phyloP scores from a whole-genome alignment of 2,329 filamentous ascomycete genomes.

The Sporothrix brunneoviolacea region DNA sequence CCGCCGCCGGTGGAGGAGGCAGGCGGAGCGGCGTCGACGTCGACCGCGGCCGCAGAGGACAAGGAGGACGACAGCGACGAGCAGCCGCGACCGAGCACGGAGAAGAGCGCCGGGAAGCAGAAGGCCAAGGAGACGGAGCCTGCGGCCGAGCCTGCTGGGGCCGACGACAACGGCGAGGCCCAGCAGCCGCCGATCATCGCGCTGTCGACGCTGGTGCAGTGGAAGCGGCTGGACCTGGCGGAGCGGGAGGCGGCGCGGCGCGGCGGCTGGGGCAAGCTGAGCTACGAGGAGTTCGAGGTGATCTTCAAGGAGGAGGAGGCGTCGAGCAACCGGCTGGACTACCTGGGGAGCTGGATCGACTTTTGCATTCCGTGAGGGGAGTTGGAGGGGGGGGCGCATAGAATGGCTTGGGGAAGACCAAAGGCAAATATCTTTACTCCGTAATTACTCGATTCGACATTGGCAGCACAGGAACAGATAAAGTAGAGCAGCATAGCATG shows the following conservation, averaged over 20 bases:
- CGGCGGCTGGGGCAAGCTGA: constrained; percentile 75
- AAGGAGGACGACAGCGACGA: not conserved
- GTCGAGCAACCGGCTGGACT: constrained; percentile 60
- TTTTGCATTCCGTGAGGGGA: constrained; percentile 55
- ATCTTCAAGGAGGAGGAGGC: constrained; percentile 65
- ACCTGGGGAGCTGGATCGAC: constrained; percentile 88
- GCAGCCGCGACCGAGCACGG: not conserved
- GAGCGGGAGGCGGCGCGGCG: constrained; percentile 63
- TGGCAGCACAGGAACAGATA: too few species aligned
- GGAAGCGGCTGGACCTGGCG: constrained; percentile 54
- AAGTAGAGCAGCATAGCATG: too few species aligned
- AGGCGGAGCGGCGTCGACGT: not conserved
- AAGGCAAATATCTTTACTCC: too few species aligned
- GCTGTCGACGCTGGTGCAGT: constrained; percentile 35
- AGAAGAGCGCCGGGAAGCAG: not conserved
- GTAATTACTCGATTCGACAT: too few species aligned
- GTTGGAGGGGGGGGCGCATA: too few species aligned
- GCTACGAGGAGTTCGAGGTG: constrained; percentile 70
- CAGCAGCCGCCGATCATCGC: constrained; percentile 18
- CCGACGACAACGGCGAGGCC: not conserved
- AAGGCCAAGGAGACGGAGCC: constrained; percentile 1
- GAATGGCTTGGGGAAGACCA: too few species aligned
- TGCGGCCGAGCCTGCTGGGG: not conserved
- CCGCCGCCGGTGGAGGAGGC: not conserved
- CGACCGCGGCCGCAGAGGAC: not conserved